phyloP scores from a whole-genome alignment of 306 rosid species.

The Macrotyloma uniflorum region DNA sequence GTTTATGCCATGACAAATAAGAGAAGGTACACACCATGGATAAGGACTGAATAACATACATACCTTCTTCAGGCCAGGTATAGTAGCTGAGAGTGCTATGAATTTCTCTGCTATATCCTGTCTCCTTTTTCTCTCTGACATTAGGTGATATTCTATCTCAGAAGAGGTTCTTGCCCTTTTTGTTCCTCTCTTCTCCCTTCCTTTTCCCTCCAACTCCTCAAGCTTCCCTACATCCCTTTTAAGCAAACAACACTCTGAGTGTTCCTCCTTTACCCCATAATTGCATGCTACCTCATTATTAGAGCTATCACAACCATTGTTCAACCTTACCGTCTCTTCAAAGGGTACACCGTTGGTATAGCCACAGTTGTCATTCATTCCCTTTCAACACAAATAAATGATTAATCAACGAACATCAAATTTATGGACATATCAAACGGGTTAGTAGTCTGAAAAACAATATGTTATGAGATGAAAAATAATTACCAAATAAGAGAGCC shows the following conservation, averaged over 20 bases:
- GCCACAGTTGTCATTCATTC: background rate
- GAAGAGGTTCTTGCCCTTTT: conserved; percentile 14
- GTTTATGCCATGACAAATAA: background rate
- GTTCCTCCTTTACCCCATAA: background rate
- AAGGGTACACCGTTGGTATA: background rate
- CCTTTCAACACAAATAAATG: background rate
- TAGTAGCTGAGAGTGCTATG: conserved; percentile 28
- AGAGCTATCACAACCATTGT: background rate
- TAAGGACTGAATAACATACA: background rate
- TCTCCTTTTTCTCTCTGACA: conserved; percentile 38
- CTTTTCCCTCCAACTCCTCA: background rate
- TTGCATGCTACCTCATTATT: background rate
- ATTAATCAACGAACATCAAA: background rate
- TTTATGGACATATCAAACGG: background rate
- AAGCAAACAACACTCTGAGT: background rate
- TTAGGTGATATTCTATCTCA: background rate
- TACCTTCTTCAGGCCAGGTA: conserved; percentile 39
- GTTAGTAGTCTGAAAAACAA: background rate
- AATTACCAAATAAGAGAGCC: conserved; percentile 24
- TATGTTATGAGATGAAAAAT: background rate
- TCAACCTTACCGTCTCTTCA: conserved; percentile 5
- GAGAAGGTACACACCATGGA: background rate
- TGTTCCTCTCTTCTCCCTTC: background rate
- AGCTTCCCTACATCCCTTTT: background rate
- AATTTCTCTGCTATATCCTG: conserved; percentile 14